Evolutionary conservation across 1,284 basidiomycete species (phyloP), one percentile per base, ranked within the genome.

Genomic region (Cryptococcus deneoformans): DNA sequence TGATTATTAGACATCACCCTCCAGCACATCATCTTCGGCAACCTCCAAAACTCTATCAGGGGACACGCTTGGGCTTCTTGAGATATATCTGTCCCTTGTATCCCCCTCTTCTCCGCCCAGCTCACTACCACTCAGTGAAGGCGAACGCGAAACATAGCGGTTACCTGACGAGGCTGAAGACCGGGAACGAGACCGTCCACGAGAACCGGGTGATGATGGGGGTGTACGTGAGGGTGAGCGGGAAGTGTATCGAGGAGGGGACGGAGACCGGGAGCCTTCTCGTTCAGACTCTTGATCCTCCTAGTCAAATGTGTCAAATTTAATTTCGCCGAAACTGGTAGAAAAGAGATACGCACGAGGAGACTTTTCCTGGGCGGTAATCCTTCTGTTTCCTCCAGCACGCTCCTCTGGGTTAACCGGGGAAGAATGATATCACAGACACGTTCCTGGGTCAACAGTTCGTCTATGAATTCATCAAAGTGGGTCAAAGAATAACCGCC

Each of bases 341-440:
- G 29, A 40, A 46, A 24, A 11, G 47, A 53, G 11, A n/a, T 34
- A 66, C 67, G 14, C 48, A 69, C 67, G 40, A 71, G 58, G 34
- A 68, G 54, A 45, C 62, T 64, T 49, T 64, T 61, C 35, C 65
- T 39, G 24, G 89, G 87, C 0, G 87, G 86, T 43, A 99, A 82
- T 1, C 96, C 94, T 54, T 92, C 89, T 24, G 86, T 89, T 68
- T 96, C 92, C 79, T 99, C 95, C 12, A 99, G 80, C 0, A 92
- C 87, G 55, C 87, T 84, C 16, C 96, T 84, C 79, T 88, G 92
- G 2, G 86, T 86, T 61, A 99, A 79, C 46, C 96, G 86, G 5
- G 96, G 96, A 50, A 99, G 80, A 66, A 98, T 98, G 66, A 93
- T 90, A 77, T 99, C 95, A 76, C 94, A 99, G 1, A 94, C 94